A percentile compares a stretch with the other conserved stretches of the same genome.
Evolutionary conservation across 345 rosid species (phyloP).

Genomic region (Populus ilicifolia): DNA sequence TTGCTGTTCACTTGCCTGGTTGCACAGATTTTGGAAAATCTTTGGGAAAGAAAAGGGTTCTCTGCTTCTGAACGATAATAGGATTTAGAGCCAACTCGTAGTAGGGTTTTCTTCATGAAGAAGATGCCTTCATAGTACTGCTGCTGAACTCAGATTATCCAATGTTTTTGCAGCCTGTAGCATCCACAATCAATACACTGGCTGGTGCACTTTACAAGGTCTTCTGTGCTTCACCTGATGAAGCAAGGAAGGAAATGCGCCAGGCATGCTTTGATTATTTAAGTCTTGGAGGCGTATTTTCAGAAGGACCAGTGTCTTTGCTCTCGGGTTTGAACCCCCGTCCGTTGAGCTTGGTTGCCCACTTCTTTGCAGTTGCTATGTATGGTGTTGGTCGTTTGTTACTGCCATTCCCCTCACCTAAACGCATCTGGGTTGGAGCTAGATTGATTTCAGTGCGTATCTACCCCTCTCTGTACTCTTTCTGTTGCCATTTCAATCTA

Average conservation of each 20-base stretch:
- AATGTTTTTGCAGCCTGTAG: slow-evolving; percentile 23
- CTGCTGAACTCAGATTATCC: not conserved
- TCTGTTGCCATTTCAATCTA: not conserved
- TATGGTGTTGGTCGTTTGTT: slow-evolving; percentile 29
- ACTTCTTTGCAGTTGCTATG: slow-evolving; percentile 29
- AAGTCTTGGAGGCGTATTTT: slow-evolving; percentile 25
- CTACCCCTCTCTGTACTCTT: too few species aligned
- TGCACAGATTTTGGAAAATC: not conserved
- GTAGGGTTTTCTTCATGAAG: not conserved
- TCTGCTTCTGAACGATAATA: not conserved
- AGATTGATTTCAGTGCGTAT: slow-evolving; percentile 19
- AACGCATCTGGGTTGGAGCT: slow-evolving; percentile 29
- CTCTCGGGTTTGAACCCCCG: slow-evolving; percentile 32
- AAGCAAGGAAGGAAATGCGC: slow-evolving; percentile 32
- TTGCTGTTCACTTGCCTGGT: not conserved
- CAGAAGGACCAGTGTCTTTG: slow-evolving; percentile 26
- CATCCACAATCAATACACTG: slow-evolving; percentile 32
- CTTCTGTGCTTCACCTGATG: slow-evolving; percentile 31
- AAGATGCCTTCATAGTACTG: not conserved
- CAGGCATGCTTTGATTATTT: slow-evolving; percentile 33
- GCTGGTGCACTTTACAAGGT: slow-evolving; percentile 32
- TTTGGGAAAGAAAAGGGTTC: not conserved
- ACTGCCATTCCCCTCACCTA: slow-evolving; percentile 28
- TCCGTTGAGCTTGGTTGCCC: slow-evolving; percentile 29
- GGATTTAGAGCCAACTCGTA: not conserved